phyloP scores from a whole-genome alignment of 1,284 basidiomycete genomes.

The Trametes versicolor region DNA sequence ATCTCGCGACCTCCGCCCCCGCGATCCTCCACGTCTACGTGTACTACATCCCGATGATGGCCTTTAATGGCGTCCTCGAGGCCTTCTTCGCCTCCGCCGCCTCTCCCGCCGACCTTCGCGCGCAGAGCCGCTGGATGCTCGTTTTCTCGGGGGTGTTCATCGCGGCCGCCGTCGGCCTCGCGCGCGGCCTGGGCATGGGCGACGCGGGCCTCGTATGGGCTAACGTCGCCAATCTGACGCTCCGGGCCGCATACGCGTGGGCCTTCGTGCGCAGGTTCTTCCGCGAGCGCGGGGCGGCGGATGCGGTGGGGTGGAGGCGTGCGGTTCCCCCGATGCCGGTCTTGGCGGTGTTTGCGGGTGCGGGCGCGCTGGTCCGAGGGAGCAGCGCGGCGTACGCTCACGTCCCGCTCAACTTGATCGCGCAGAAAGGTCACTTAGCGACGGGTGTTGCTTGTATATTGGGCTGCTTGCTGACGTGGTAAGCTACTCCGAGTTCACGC shows the following conservation, averaged over 20 bases:
- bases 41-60: conserved; percentile 88
- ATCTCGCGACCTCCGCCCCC: conserved; percentile 78
- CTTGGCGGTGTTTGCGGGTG: conserved; percentile 39
- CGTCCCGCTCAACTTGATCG: conserved; percentile 34
- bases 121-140: conserved; percentile 78
- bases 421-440: conserved; percentile 43
- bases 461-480: conserved; percentile 45
- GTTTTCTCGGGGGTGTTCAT: conserved; percentile 73
- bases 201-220: conserved; percentile 82
- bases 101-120: conserved; percentile 65
- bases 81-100: conserved; percentile 89
- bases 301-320: conserved; percentile 35
- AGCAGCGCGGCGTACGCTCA: conserved; percentile 36
- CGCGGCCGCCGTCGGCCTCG: conserved; percentile 57
- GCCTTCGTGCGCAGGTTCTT: conserved; percentile 44
- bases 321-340: conserved; percentile 42
- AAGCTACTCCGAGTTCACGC: conserved; percentile 25
- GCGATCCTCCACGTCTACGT: conserved; percentile 80
- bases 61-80: conserved; percentile 89
- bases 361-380: conserved; percentile 42
- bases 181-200: conserved; percentile 60
- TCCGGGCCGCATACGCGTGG: conserved; percentile 65
- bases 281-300: conserved; percentile 26
- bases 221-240: conserved; percentile 72
- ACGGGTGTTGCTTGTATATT: conserved; percentile 39